Base-by-base conservation (phyloP, 768 basidiomycete species). In the Tephrocybe sp. region DNA sequence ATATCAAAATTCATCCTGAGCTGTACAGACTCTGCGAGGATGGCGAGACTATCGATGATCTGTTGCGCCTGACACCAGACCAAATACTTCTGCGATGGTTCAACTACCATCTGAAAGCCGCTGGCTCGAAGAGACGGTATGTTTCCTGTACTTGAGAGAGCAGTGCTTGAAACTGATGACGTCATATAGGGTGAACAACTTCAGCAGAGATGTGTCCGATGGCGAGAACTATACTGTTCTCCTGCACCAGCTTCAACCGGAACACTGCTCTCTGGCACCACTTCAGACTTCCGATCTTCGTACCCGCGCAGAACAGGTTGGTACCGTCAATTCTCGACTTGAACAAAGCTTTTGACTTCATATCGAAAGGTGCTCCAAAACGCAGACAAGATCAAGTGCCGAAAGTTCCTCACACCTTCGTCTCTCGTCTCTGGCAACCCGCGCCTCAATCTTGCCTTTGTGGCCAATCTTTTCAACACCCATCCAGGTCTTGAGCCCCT, bases 41-140 rank as follows among this genome's bases (percentile, higher is more conserved):
- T 50, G 97, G 84, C 21, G 97, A 99, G 79, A 98, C 95, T 0
- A 81, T 99, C 57, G 96, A 99, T 25, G 95, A 98, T 69, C 82
- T 99, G 50, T 76, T 99, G 54, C 79, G 90, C 49, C 70, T 99
- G 62, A 97, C 96, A 3, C 95, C 95, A 3, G 97, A 99, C 68
- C 97, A 98, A 71, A 96, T 99, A 58, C 73, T 99, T 18, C 69
- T 99, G n/a, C 77, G 97, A 38, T 99, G 97, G 97, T 98, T 99
- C 75, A 98, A 99, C 69, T 99, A 88, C 67, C 97, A 99, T 69
- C 76, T 99, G 57, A 98, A 97, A 66, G 90, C 91, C 8, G 97
- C 96, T 21, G 89, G 88, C 1, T 96, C 93, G 89, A 80, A 88
- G 48, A 76, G 91, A 65, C 82, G 85, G 94, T 94, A 39, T 20